Conservation (phyloP, 331 rosid species). For the Spiraea crenata region DNA sequence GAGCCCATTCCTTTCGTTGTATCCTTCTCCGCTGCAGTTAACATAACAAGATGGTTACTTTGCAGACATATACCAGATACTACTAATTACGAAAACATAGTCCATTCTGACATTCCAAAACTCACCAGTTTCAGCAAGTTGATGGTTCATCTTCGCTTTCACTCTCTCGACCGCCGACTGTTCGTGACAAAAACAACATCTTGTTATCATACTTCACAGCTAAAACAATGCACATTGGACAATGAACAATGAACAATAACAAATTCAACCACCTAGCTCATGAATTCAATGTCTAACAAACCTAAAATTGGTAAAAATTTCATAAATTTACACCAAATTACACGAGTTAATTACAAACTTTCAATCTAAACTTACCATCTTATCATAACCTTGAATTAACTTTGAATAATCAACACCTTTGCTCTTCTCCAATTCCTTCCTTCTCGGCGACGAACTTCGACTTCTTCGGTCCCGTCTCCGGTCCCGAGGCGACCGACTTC, state of each 20-base stretch:
- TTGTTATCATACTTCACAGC: background rate
- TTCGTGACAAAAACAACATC: slow-evolving; percentile 25
- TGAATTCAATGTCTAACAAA: background rate
- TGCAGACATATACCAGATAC: background rate
- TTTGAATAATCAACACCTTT: slow-evolving; percentile 43
- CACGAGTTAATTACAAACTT: background rate
- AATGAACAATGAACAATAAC: background rate
- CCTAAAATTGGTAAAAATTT: background rate
- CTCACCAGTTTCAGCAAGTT: slow-evolving; percentile 84
- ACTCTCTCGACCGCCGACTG: slow-evolving; percentile 87
- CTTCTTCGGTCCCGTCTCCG: slow-evolving; percentile 31
- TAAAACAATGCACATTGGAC: background rate
- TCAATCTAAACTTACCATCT: slow-evolving; percentile 49
- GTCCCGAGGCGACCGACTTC: slow-evolving; percentile 48
- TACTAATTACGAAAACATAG: slow-evolving; percentile 2
- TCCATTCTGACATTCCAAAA: background rate
- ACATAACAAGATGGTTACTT: slow-evolving; percentile 3
- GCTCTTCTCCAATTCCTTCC: slow-evolving; percentile 35
- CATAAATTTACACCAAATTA: background rate
- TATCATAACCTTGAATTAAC: slow-evolving; percentile 63
- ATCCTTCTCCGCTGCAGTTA: slow-evolving; percentile 63
- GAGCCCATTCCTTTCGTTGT: slow-evolving; percentile 58
- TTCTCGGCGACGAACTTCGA: slow-evolving; percentile 25
- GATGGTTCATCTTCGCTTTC: slow-evolving; percentile 90
- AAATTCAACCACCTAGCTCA: background rate